Base-by-base conservation (phyloP, 768 basidiomycete species). In the Russula emetica region DNA sequence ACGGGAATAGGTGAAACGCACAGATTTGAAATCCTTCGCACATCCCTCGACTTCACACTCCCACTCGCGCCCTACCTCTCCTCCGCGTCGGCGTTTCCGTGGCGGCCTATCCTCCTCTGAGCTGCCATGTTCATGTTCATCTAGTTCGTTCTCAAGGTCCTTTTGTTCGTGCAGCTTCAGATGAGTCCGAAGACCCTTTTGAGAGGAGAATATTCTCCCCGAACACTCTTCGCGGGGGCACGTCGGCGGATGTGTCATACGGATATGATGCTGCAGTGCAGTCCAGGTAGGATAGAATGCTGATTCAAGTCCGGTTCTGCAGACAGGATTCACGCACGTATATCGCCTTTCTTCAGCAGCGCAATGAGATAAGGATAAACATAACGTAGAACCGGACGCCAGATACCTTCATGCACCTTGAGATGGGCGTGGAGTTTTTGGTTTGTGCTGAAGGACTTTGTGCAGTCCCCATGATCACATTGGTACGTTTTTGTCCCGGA, bases 21-120 rank as follows among this genome's bases (percentile, higher is more conserved):
- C 94, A 16, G 90, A 90, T 83, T 94, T 95, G 74, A 95, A 95
- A 63, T 88, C 85, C 74, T 93, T 94, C 1, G 68, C 78, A 70
- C 94, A 96, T 0, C 77, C 84, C 2, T 77, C 78, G 2, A 82
- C 76, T 18, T 83, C 80, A 64, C 92, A 97, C 61, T 78, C 78
- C 85, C 86, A 94, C 67, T 94, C 87, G 64, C 93, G 79, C 0
- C 90, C 92, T 3, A 86, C 73, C 63, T 90, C 89, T 11, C 89
- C 89, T 2, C 88, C 87, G 60, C 88, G 78, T 42, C 88, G 76
- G 69, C 79, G 82, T 76, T 88, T 90, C 67, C 71, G 75, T 2
- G 76, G 76, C 2, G 61, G 72, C 49, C 34, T 26, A 28, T 72
- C 69, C 1, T 69, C 69, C 13, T 69, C 73, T 10, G 78, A 75